Percentiles rank a stretch among this genome's conserved stretches.
Evolutionary conservation across 345 rosid genomes (phyloP).

Genomic region (Hypericum androsaemum): DNA sequence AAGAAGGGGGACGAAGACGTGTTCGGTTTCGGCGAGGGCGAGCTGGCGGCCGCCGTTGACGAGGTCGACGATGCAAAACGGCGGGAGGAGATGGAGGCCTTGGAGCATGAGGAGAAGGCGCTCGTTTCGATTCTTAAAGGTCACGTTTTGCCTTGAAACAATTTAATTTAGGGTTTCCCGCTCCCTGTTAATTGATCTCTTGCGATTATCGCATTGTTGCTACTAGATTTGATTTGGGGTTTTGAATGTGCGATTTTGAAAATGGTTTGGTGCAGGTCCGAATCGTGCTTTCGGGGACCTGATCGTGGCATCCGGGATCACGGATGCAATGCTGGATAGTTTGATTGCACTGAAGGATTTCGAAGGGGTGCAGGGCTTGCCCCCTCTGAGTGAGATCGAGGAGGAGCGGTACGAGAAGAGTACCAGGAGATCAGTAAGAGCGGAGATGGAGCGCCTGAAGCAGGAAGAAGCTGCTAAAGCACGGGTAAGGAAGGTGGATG

Average conservation of each 20-base stretch:
- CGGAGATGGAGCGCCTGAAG: conserved; percentile 44
- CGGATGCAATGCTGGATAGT: conserved; percentile 91
- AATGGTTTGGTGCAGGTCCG: conserved; percentile 44
- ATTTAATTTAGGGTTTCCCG: no score
- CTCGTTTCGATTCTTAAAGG: conserved; percentile 57
- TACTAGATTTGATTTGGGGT: no score
- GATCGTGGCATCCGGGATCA: conserved; percentile 78
- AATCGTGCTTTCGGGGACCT: conserved; percentile 93
- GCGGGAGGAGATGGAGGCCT: conserved; percentile 27
- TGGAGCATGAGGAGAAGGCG: conserved; percentile 52
- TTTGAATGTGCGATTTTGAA: no score
- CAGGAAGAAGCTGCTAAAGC: conserved; percentile 85
- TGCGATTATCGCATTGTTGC: no score
- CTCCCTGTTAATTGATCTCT: no score
- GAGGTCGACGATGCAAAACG: no score
- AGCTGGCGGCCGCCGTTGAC: no score
- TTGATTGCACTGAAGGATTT: conserved; percentile 78
- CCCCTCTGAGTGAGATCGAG: conserved; percentile 72
- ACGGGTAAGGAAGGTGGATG: conserved; percentile 81
- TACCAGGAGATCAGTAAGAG: conserved; percentile 20
- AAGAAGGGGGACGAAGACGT: no score
- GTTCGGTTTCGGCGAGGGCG: no score
- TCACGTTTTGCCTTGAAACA: conserved; percentile 2
- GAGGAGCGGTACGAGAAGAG: no score
- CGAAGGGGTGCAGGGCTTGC: conserved; percentile 51